Conservation (phyloP, 305 asterid genomes). For the Solanum chacoense region DNA sequence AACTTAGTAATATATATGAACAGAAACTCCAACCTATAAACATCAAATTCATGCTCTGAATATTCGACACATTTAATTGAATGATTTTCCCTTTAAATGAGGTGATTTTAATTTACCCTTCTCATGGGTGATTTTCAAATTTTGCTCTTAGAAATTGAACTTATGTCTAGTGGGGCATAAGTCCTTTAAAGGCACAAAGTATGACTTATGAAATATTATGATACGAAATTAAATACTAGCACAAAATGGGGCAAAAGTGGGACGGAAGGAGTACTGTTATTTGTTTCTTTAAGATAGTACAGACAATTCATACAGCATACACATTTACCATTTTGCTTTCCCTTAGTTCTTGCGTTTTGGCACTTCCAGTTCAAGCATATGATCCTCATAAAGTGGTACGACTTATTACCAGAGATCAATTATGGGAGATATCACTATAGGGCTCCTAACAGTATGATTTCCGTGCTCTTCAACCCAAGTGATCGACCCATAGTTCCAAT, state of each 20-base stretch:
- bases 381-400: neutral
- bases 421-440: neutral
- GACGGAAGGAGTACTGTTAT: neutral
- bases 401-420: neutral
- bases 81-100: neutral
- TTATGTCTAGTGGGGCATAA: neutral
- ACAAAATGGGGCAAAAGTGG: neutral
- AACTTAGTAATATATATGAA: neutral
- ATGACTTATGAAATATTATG: neutral
- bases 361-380: neutral
- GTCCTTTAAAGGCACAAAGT: neutral
- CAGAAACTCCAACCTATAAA: neutral
- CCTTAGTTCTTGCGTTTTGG: neutral
- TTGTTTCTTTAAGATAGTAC: neutral
- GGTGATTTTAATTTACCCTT: neutral
- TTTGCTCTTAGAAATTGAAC: neutral
- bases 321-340: neutral
- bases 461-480: slow-evolving; percentile 1
- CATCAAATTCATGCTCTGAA: neutral
- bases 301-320: neutral
- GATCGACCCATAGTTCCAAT: neutral
- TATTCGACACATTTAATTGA: neutral
- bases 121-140: neutral
- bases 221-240: neutral
- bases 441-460: slow-evolving; percentile 6